phyloP scores from a whole-genome alignment of 257 asterid species.

The Nicotiana noctiflora region DNA sequence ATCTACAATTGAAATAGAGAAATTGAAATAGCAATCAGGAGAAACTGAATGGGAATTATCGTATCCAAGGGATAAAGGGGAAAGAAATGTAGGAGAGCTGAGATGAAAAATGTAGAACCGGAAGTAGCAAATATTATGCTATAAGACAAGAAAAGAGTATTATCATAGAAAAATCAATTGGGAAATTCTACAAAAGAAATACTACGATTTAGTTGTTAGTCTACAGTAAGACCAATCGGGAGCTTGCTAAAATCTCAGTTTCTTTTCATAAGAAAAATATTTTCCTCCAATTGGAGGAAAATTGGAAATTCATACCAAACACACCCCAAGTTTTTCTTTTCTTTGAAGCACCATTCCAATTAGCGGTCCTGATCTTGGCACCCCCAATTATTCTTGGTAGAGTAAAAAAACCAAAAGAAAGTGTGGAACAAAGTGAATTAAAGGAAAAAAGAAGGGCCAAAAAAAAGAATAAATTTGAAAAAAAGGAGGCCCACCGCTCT shows the following conservation, averaged over 20 bases:
- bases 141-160: too few species aligned
- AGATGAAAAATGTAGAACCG: constrained; percentile 10
- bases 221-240: too few species aligned
- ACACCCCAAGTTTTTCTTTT: too few species aligned
- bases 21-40: constrained; percentile 20
- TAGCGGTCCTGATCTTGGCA: background rate
- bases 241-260: too few species aligned
- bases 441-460: background rate
- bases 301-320: too few species aligned
- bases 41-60: constrained; percentile 30
- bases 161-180: too few species aligned
- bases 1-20: too few species aligned
- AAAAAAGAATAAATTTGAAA: background rate
- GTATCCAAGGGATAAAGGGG: constrained; percentile 35
- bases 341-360: too few species aligned
- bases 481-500: constrained; percentile 16
- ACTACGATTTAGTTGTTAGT: too few species aligned
- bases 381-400: background rate
- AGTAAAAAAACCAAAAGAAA: background rate
- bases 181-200: too few species aligned
- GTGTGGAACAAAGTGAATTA: background rate
- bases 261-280: too few species aligned
- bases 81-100: constrained; percentile 14
- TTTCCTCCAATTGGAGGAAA: too few species aligned
- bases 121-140: background rate